Base-by-base conservation (phyloP, 2,329 filamentous ascomycete species). In the Talaromyces sp. region DNA sequence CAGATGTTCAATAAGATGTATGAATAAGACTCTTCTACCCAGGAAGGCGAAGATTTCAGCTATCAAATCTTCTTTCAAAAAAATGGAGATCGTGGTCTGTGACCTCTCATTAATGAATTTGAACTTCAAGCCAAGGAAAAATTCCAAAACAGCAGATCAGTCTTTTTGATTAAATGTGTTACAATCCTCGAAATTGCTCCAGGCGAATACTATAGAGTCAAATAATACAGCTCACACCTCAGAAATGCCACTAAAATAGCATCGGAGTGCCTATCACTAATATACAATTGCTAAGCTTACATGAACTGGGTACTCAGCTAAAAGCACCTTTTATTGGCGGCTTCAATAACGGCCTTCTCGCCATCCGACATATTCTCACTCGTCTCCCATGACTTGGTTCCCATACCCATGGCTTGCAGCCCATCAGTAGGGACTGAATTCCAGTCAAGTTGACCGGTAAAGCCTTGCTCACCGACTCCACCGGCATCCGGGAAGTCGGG, bases 401-500 rank as follows among this genome's bases (percentile, higher is more conserved):
- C 79, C 67, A 88, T 70, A 0, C 86, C 86, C 79, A 88, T 85
- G 0, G 83, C 85, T 65, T 80, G 78, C 68, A 82, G 78, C 1
- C 83, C 86, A 7, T 85, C 82, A 0, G 75, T 72, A 8, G 74
- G 77, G 27, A 84, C 10, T 0, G 72, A 69, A 3, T 71, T 70
- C 78, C 79, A 81, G 52, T 79, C 72, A 43, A 78, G 67, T 9
- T 74, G 73, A 8, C 76, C 77, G 24, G 72, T 64, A 64, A 81
- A 81, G 2, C 77, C 78, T 5, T 63, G 61, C 66, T 81, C 79
- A n/a, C 79, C 79, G 3, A 73, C 68, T 3, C 79, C 76, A 60
- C 79, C 78, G 14, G 79, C 79, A 37, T 88, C 88, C 0, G 89
- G 89, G 72, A 92, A 92, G 70, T 92, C 90, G 35, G 88, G 88